These are phyloP conservation scores for Stachybotrys chlorohalonatus DNA, from an alignment of 2,329 filamentous ascomycete species.

Conservation along the genomic window DNA sequence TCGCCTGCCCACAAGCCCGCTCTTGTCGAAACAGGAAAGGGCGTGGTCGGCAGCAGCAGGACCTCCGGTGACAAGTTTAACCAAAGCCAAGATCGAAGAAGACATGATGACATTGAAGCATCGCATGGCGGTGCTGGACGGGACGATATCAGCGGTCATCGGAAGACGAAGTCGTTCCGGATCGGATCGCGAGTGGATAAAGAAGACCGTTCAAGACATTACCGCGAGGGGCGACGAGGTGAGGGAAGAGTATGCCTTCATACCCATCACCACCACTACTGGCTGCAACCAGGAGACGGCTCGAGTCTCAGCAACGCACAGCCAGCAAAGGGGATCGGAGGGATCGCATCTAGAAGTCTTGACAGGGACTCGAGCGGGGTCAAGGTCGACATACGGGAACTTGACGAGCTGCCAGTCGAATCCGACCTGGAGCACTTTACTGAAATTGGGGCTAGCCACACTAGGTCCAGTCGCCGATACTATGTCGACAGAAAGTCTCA, in stretches of 20 bases:
- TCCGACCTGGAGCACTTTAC: constrained; percentile 15
- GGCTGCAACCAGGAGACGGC: constrained; percentile 29
- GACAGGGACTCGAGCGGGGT: not conserved
- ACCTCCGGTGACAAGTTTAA: not conserved
- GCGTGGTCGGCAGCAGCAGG: not conserved
- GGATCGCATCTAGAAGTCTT: not conserved
- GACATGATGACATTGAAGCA: constrained; percentile 5
- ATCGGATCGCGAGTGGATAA: constrained; percentile 10
- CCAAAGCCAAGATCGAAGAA: constrained; percentile 5
- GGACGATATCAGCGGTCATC: constrained; percentile 2
- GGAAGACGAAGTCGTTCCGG: constrained; percentile 1
- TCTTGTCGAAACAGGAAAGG: not conserved
- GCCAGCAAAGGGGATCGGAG: not conserved
- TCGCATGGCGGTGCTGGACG: constrained; percentile 2
- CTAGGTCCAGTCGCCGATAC: constrained; percentile 17
- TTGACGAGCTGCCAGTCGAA: constrained; percentile 9
- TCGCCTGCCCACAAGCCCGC: not conserved
- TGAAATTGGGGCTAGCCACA: constrained; percentile 9
- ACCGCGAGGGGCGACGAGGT: constrained; percentile 10
- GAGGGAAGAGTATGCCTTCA: constrained; percentile 36
- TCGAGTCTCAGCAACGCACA: not conserved
- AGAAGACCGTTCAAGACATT: constrained; percentile 11
- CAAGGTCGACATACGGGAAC: constrained; percentile 4
- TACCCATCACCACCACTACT: constrained; percentile 55
- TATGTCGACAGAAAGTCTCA: constrained; percentile 13